Evolutionary conservation across 2,329 filamentous ascomycete species (phyloP).

Genomic region (Epichloe hybrida): DNA sequence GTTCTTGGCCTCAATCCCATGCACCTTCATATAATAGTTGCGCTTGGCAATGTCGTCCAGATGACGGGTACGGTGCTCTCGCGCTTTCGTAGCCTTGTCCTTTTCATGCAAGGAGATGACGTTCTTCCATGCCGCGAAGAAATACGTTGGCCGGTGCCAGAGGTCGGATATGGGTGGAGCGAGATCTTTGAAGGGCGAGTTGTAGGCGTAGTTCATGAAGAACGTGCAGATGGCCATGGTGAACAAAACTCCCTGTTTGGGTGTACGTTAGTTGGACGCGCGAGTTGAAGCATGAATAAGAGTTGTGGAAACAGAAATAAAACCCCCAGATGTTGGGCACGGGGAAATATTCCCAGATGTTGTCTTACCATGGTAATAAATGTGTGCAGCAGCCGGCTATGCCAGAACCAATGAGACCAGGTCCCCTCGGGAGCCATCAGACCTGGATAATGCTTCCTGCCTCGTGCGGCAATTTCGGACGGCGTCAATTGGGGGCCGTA

Average conservation of each 20-base stretch:
- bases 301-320: too few relatives aligned
- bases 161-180: slow-evolving; percentile 60
- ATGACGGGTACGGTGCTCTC: slow-evolving; percentile 57
- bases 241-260: slow-evolving; percentile 46
- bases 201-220: slow-evolving; percentile 63
- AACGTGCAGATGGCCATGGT: slow-evolving; percentile 60
- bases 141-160: slow-evolving; percentile 55
- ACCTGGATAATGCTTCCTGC: slow-evolving; percentile 65
- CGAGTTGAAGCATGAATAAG: not conserved
- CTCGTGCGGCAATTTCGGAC: slow-evolving; percentile 53
- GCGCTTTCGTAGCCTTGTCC: slow-evolving; percentile 53
- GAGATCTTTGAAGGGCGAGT: slow-evolving; percentile 67
- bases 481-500: slow-evolving; percentile 62
- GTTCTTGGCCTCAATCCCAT: slow-evolving; percentile 58
- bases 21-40: slow-evolving; percentile 69
- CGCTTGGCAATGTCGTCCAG: slow-evolving; percentile 83
- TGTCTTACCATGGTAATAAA: slow-evolving; percentile 65
- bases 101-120: slow-evolving; percentile 67
- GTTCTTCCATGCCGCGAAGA: slow-evolving; percentile 49
- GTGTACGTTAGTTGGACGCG: not conserved
- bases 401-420: slow-evolving; percentile 73
- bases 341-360: not conserved
- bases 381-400: slow-evolving; percentile 62
- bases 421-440: slow-evolving; percentile 77
- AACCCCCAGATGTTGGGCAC: not conserved